Base-by-base conservation (phyloP, 2,329 filamentous ascomycete species). In the Clarireedia hainanense region DNA sequence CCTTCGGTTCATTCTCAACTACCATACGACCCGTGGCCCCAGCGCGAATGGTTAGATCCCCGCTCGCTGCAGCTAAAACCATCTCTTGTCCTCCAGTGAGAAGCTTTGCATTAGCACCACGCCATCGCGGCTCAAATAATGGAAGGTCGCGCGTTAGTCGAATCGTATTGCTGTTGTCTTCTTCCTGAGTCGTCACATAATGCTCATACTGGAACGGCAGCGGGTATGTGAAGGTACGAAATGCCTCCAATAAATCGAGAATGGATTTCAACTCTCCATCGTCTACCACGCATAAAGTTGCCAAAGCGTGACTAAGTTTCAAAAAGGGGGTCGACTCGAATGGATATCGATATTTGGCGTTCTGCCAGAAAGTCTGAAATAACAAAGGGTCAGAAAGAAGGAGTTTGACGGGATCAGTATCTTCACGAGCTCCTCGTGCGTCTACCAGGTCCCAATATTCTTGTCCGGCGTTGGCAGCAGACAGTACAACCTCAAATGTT, bases 321-420 rank as follows among this genome's bases (percentile, higher is more conserved):
- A 95, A 72, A 64, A 96, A 89, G 0, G 91, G 90, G 2, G 84
- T 71, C 47, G 89, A 85, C 71, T 96, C 92, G 69, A 89, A 92
- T 0, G 92, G 92, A 67, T 91, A 96, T 55, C 92, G 84, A 58
- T 81, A 80, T 45, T 86, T 79, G 6, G 91, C 84, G 67, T 88
- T 80, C 50, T 80, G 75, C 34, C 95, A 81, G 59, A 68, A 55
- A 6, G 34, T 70, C 17, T 70, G 70, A 27, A 73, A 70, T 61
- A 79, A 42, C 12, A 42, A 52, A 17, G 73, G 64, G 46, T 74
- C 68, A 23, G 74, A 68, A 37, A 78, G 68, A 61, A 83, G 81
- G 20, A 74, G 71, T 4, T 24, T 23, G 10, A 50, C 27, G n/a
- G 80, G 74, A 45, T 84, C 70, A n/a, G 74, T 65, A 45, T 74